These are phyloP conservation scores for Pistacia atlantica DNA, from an alignment of 345 rosid genomes.

Conservation along the genomic window DNA sequence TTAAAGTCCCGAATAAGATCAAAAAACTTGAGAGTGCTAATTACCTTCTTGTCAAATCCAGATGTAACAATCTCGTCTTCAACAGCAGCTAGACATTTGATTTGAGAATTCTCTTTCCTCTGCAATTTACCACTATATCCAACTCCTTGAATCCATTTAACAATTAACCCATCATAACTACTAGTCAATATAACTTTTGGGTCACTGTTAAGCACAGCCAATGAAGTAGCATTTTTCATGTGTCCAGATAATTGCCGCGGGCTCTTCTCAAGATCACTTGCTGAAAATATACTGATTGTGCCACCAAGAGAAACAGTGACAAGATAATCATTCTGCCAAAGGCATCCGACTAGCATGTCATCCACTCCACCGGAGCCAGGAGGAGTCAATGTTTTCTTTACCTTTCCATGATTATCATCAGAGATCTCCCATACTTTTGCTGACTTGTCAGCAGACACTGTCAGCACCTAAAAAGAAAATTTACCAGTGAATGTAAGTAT, in stretches of 20 bases:
- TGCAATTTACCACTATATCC: conserved; percentile 80
- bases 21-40: neutral
- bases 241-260: conserved; percentile 80
- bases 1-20: neutral
- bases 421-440: conserved; percentile 93
- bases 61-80: conserved; percentile 84
- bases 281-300: conserved; percentile 70
- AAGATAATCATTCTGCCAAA: conserved; percentile 87
- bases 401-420: conserved; percentile 66
- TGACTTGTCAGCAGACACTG: conserved; percentile 96
- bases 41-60: conserved; percentile 92
- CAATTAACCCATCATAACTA: conserved; percentile 90
- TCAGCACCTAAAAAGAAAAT: conserved; percentile 57
- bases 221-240: conserved; percentile 79
- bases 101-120: conserved; percentile 77
- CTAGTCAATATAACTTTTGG: conserved; percentile 67
- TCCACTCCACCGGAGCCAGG: conserved; percentile 80
- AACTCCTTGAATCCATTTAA: conserved; percentile 86
- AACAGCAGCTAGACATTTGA: conserved; percentile 82
- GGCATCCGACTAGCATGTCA: conserved; percentile 95
- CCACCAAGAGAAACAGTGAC: conserved; percentile 96
- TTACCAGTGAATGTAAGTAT: conserved; percentile 2
- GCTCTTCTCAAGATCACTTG: conserved; percentile 72
- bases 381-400: conserved; percentile 67
- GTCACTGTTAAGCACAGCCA: conserved; percentile 62